Evolutionary conservation across 2,329 filamentous ascomycete genomes (phyloP).

Genomic region (Aspergillus ochraceus): DNA sequence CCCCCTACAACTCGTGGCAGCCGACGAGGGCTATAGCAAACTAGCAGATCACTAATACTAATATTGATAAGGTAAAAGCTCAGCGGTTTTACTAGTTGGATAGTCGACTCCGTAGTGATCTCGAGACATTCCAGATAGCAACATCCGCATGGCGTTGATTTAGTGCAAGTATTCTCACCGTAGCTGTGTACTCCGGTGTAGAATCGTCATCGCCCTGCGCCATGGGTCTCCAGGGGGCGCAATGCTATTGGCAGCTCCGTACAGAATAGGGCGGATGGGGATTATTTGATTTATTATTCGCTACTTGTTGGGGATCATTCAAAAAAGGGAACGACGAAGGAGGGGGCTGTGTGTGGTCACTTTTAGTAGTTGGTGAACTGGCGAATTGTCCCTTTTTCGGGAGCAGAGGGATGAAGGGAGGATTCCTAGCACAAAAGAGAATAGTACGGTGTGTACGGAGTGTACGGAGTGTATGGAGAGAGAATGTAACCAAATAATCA

Average conservation of each 20-base stretch:
- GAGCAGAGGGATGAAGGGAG: neutral
- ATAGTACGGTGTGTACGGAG: too few species aligned
- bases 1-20: neutral
- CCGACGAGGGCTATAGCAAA: neutral
- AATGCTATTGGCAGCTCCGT: neutral
- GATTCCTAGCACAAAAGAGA: too few species aligned
- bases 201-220: conserved; percentile 11
- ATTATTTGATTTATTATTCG: too few species aligned
- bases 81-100: neutral
- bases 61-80: neutral
- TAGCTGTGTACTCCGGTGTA: neutral
- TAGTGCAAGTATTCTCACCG: too few species aligned
- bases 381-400: neutral
- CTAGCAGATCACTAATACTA: neutral
- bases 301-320: neutral
- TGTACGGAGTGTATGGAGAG: neutral
- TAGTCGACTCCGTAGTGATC: too few species aligned
- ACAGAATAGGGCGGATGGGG: neutral
- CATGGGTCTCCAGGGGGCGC: conserved; percentile 16
- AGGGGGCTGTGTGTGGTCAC: conserved; percentile 12
- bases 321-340: neutral
- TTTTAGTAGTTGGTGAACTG: neutral
- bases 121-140: too few species aligned
- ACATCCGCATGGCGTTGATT: too few species aligned
- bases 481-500: too few species aligned